phyloP scores from a whole-genome alignment of 2,329 filamentous ascomycete species.

The Aureobasidium sp. region DNA sequence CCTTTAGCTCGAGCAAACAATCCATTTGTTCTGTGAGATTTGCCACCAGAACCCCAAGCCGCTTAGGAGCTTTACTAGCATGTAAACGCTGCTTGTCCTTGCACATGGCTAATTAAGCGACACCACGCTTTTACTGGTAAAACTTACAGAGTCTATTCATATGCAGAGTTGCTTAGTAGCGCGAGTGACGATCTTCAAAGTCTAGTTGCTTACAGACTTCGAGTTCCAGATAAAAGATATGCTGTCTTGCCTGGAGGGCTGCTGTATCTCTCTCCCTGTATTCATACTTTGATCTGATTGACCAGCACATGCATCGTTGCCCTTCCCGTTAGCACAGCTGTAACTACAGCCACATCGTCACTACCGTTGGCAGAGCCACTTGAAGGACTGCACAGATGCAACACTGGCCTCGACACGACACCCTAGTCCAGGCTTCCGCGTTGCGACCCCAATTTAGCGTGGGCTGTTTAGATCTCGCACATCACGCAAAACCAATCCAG shows the following conservation, averaged over 20 bases:
- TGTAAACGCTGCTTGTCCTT: neutral
- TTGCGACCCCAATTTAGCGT: neutral
- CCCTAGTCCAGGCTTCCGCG: neutral
- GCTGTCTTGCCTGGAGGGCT: neutral
- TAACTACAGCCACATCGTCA: neutral
- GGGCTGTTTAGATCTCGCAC: neutral
- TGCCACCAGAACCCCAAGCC: neutral
- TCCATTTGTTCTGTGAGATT: neutral
- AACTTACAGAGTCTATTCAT: neutral
- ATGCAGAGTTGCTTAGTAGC: neutral
- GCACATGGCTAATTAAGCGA: slow-evolving; percentile 2
- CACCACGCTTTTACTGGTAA: neutral
- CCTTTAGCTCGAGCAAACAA: neutral
- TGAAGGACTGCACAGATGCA: neutral
- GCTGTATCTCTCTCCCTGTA: neutral
- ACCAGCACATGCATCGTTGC: neutral
- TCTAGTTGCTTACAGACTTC: neutral
- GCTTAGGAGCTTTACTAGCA: neutral
- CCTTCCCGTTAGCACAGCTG: neutral
- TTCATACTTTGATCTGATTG: neutral
- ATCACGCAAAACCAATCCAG: neutral
- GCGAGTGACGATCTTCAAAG: neutral
- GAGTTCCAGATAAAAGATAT: neutral
- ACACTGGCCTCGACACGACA: neutral
- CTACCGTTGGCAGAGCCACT: neutral